Evolutionary conservation across 176 grass and related monocot genomes (phyloP).

Genomic region (Cocos nucifera): DNA sequence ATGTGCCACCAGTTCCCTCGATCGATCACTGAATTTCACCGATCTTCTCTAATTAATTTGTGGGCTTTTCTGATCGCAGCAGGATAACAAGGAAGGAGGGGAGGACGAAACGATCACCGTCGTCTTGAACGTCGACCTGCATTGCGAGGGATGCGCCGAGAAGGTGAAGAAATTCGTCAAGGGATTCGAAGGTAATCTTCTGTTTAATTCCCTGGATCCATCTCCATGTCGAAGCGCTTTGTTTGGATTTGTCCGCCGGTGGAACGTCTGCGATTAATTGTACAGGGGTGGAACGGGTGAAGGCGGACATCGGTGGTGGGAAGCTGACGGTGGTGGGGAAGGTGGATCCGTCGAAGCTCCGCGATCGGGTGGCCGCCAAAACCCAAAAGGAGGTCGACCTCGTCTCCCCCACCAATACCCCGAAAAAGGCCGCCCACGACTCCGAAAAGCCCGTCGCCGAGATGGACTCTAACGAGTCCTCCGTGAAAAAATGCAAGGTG

Average conservation of each 20-base stretch:
- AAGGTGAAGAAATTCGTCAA: constrained; percentile 45
- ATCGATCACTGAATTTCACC: too few species aligned
- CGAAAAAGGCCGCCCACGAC: constrained; percentile 3
- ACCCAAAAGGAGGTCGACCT: constrained; percentile 67
- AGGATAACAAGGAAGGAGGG: not conserved
- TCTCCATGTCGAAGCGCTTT: not conserved
- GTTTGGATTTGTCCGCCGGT: not conserved
- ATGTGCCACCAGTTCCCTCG: too few species aligned
- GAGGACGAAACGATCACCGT: constrained; percentile 19
- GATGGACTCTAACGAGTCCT: not conserved
- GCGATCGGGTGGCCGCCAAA: constrained; percentile 44
- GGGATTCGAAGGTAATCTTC: constrained; percentile 33
- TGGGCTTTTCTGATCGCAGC: too few species aligned
- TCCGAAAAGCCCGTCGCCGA: not conserved
- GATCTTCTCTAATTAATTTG: too few species aligned
- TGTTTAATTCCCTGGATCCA: not conserved
- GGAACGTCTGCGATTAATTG: not conserved
- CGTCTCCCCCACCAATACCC: constrained; percentile 11
- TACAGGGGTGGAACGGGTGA: constrained; percentile 70
- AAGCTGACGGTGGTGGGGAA: constrained; percentile 56
- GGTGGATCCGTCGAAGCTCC: constrained; percentile 70
- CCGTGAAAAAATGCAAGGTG: not conserved
- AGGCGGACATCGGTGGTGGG: constrained; percentile 42
- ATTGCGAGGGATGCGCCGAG: constrained; percentile 64
- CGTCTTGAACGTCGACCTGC: constrained; percentile 71